phyloP scores from a whole-genome alignment of 2,329 filamentous ascomycete species.

The Elsinoe australis region DNA sequence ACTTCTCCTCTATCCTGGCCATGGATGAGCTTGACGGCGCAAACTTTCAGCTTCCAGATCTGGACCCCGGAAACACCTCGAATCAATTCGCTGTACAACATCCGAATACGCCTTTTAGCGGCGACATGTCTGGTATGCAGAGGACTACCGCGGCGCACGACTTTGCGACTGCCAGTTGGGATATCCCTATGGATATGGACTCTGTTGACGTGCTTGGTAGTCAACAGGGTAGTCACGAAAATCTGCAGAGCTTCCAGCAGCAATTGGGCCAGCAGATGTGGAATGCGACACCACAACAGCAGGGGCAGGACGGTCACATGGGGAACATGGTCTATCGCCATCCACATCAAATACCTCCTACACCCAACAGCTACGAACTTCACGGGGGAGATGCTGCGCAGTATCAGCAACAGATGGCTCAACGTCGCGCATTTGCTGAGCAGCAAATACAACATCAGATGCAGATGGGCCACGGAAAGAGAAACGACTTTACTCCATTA shows the following conservation, averaged over 20 bases:
- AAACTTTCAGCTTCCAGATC: constrained; percentile 25
- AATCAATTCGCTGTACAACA: constrained; percentile 25
- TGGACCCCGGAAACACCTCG: constrained; percentile 17
- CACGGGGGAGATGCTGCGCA: constrained; percentile 47
- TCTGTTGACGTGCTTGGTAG: neutral
- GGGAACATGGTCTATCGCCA: constrained; percentile 32
- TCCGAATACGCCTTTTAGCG: constrained; percentile 26
- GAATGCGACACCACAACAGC: constrained; percentile 20
- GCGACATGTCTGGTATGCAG: constrained; percentile 22
- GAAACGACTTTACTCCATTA: constrained; percentile 65
- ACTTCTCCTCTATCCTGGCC: constrained; percentile 19
- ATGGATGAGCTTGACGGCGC: constrained; percentile 36
- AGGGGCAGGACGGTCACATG: constrained; percentile 27
- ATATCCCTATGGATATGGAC: constrained; percentile 20
- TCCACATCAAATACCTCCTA: constrained; percentile 58
- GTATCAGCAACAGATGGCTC: constrained; percentile 48
- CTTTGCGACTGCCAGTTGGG: constrained; percentile 27
- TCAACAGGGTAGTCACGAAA: constrained; percentile 9
- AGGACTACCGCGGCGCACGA: constrained; percentile 26
- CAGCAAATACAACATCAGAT: constrained; percentile 49
- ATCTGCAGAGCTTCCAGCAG: constrained; percentile 10
- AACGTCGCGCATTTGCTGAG: constrained; percentile 58
- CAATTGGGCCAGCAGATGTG: constrained; percentile 11
- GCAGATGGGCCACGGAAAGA: constrained; percentile 60
- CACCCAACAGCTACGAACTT: constrained; percentile 73